These are phyloP conservation scores for Niebla homalea DNA, from an alignment of 495 filamentous ascomycete species.

Conservation along the genomic window DNA sequence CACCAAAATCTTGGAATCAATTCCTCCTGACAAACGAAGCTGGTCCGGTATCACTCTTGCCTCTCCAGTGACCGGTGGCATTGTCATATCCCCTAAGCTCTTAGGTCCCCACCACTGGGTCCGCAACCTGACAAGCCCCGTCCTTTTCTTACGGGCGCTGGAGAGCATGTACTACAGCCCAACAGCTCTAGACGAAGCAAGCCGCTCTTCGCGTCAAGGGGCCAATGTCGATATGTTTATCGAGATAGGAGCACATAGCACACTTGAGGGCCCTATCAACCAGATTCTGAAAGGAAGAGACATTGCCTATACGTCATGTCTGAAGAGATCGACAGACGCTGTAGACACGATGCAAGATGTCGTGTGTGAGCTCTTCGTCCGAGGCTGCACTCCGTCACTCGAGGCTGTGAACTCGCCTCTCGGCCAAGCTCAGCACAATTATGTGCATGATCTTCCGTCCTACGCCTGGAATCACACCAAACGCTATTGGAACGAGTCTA, in stretches of 20 bases:
- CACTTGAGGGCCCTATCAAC: slow-evolving; percentile 31
- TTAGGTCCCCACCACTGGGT: slow-evolving; percentile 29
- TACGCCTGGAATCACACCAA: slow-evolving; percentile 26
- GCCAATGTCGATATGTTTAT: slow-evolving; percentile 25
- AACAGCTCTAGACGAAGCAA: slow-evolving; percentile 7
- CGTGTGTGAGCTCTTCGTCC: slow-evolving; percentile 27
- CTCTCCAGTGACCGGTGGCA: slow-evolving; percentile 29
- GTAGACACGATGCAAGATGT: slow-evolving; percentile 20
- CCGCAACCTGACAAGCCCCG: slow-evolving; percentile 27
- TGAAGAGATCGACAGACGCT: slow-evolving; percentile 25
- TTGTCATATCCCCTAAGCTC: slow-evolving; percentile 8
- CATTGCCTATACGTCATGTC: slow-evolving; percentile 23
- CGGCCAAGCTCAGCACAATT: not conserved
- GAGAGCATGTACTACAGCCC: slow-evolving; percentile 5
- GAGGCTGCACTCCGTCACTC: slow-evolving; percentile 21
- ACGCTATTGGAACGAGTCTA: slow-evolving; percentile 29
- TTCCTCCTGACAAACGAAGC: slow-evolving; percentile 10
- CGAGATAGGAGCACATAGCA: slow-evolving; percentile 38
- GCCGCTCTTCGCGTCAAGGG: not conserved
- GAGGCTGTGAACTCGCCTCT: slow-evolving; percentile 13
- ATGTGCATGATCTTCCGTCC: slow-evolving; percentile 24
- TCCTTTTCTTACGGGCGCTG: slow-evolving; percentile 26
- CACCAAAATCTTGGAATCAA: slow-evolving; percentile 19
- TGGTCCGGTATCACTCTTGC: slow-evolving; percentile 16
- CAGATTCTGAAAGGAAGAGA: slow-evolving; percentile 21